phyloP scores from a whole-genome alignment of 805 yeast species.

The Diddensiella transvaalensis region DNA sequence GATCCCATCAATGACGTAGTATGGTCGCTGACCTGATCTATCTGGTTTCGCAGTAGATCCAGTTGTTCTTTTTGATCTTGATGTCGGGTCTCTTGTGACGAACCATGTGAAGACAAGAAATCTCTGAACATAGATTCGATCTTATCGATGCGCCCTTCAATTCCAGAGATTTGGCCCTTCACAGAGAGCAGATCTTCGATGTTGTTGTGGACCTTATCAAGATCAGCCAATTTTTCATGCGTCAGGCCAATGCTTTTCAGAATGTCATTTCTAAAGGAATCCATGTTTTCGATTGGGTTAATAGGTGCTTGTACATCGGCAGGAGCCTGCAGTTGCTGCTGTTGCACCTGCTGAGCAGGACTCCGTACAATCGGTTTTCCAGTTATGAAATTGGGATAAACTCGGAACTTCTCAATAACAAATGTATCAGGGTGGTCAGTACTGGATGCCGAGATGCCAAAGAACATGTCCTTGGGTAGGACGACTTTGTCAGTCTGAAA shows the following conservation, averaged over 20 bases:
- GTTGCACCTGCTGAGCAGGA: constrained; percentile 10
- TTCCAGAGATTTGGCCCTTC: constrained; percentile 6
- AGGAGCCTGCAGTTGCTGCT: constrained; percentile 4
- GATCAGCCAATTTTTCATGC: constrained; percentile 7
- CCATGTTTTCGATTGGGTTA: neutral
- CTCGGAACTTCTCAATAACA: constrained; percentile 17
- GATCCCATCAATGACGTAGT: constrained; percentile 26
- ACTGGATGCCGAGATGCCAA: constrained; percentile 35
- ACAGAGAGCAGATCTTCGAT: constrained; percentile 6
- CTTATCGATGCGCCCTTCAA: constrained; percentile 17
- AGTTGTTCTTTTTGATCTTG: constrained; percentile 17
- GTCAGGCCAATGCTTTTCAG: constrained; percentile 12
- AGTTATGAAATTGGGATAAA: constrained; percentile 13
- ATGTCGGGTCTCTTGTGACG: constrained; percentile 7
- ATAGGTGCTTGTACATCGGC: neutral
- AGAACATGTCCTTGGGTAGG: constrained; percentile 32
- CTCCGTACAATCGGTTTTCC: neutral
- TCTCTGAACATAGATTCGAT: constrained; percentile 15
- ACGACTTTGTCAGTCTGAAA: constrained; percentile 32
- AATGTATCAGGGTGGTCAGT: constrained; percentile 23
- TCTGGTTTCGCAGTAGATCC: constrained; percentile 14
- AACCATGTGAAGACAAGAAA: constrained; percentile 9
- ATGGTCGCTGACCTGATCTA: constrained; percentile 28
- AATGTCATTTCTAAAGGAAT: constrained; percentile 13
- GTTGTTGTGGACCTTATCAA: constrained; percentile 8